These are phyloP conservation scores for Avena atlantica DNA, from an alignment of 176 grass and related monocot genomes.

Conservation along the genomic window DNA sequence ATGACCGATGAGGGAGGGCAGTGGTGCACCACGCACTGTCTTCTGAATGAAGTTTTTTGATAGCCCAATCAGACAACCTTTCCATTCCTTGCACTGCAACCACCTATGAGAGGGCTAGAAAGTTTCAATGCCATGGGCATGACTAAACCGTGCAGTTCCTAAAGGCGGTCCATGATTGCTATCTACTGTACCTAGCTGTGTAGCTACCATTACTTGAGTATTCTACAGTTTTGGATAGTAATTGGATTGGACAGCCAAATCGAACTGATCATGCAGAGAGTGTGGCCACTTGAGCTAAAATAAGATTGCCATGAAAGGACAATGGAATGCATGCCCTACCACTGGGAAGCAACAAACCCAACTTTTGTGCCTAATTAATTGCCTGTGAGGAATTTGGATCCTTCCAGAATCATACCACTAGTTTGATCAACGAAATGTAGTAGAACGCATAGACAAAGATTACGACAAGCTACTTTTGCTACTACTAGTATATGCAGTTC, in stretches of 20 bases:
- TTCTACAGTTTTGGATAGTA: background rate
- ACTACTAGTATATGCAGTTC: background rate
- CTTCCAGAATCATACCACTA: background rate
- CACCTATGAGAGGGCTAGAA: background rate
- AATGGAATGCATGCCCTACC: background rate
- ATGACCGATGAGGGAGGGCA: background rate
- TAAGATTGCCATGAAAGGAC: background rate
- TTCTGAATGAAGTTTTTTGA: background rate
- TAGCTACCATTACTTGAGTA: background rate
- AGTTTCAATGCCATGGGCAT: background rate
- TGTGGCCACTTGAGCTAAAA: background rate
- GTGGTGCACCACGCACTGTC: background rate
- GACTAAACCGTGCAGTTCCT: background rate
- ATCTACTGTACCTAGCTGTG: too few relatives aligned
- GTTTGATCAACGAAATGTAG: background rate
- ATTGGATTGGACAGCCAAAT: background rate
- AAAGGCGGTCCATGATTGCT: background rate
- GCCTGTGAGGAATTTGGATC: background rate
- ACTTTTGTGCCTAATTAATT: background rate
- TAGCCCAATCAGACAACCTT: conserved; percentile 1
- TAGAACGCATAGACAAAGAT: background rate
- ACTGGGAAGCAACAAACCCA: background rate
- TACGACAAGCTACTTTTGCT: background rate
- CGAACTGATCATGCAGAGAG: background rate
- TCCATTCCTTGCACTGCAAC: background rate